Evolutionary conservation across 1,139 yeast genomes (phyloP), one percentile per base, ranked within the genome.

Genomic region (Candida smagusa): DNA sequence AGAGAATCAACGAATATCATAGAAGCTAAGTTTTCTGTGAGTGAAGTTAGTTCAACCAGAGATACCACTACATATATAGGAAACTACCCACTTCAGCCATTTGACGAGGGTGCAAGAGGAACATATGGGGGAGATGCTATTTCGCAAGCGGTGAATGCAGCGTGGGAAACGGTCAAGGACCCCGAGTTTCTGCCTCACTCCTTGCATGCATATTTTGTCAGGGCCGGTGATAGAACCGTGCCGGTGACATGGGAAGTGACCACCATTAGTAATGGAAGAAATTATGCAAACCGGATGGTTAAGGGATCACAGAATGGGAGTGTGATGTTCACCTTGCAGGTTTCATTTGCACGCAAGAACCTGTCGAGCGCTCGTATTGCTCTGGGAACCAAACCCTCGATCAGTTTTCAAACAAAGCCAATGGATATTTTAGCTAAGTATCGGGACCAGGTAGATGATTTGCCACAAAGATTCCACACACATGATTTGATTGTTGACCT

Each of bases 51-150:
- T 21, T 27, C 38, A 12, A 32, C 38, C 9, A 37, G 25, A 4
- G 41, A 38, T 7, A 42, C 39, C 13, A 34, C 46, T 7, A 46
- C 45, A 1, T 59, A 45, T 26, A 48, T 50, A 16, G 72, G 73
- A 1, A 58, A 58, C 28, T 59, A 64, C 45, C 74, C 73, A 2
- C 56, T 69, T 37, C 65, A 67, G 45, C 59, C 67, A 8, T 57
- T 54, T 38, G 40, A 44, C 12, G 54, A 49, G 8, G 67, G 55
- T 1, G 59, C 57, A 4, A 50, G 72, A 41, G 74, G 73, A 1
- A 58, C 66, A 2, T 69, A 59, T 45, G 75, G 75, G 2, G 75
- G 74, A 2, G 75, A 69, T 36, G 51, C 66, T 25, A 48, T 67
- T 4, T 42, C 59, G 13, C 74, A 67, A 45, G 59, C 62, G 1